A percentile compares a stretch with the other conserved stretches of the same genome.
These are phyloP conservation scores for Penicillium crystallinum DNA, from an alignment of 495 filamentous ascomycete species.

Conservation along the genomic window DNA sequence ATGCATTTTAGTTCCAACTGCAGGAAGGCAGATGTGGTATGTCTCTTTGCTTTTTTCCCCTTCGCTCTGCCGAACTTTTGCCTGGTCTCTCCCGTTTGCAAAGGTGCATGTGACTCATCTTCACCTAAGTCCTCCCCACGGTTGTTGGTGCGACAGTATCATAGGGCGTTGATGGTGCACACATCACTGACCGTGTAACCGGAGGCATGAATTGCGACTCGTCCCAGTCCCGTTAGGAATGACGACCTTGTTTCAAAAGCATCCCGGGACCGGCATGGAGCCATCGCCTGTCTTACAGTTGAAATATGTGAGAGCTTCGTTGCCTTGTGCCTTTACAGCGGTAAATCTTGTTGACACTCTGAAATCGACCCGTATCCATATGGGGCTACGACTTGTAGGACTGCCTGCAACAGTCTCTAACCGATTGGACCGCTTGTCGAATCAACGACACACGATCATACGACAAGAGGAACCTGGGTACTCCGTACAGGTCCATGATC, in stretches of 20 bases:
- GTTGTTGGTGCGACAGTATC: not conserved
- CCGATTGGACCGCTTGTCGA: no score
- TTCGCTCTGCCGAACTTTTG: not conserved
- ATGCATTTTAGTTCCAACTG: slow-evolving; percentile 1
- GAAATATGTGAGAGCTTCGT: not conserved
- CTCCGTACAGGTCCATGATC: not conserved
- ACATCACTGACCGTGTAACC: slow-evolving; percentile 5
- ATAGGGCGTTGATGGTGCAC: not conserved
- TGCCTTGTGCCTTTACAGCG: not conserved
- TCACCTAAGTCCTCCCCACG: not conserved
- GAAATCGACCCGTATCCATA: not conserved
- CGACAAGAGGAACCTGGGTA: not conserved
- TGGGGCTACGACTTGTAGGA: not conserved
- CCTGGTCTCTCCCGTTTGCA: not conserved
- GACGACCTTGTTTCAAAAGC: not conserved
- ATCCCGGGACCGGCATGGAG: slow-evolving; percentile 3
- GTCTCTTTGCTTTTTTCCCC: not conserved
- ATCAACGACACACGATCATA: not conserved
- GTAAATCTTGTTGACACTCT: not conserved
- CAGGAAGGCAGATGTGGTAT: not conserved
- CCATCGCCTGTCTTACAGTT: not conserved
- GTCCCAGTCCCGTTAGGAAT: not conserved
- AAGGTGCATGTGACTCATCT: slow-evolving; percentile 4
- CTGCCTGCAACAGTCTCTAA: not conserved
- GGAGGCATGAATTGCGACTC: not conserved